Evolutionary conservation across 1,139 yeast genomes (phyloP).

Genomic region (Pichia sp.): DNA sequence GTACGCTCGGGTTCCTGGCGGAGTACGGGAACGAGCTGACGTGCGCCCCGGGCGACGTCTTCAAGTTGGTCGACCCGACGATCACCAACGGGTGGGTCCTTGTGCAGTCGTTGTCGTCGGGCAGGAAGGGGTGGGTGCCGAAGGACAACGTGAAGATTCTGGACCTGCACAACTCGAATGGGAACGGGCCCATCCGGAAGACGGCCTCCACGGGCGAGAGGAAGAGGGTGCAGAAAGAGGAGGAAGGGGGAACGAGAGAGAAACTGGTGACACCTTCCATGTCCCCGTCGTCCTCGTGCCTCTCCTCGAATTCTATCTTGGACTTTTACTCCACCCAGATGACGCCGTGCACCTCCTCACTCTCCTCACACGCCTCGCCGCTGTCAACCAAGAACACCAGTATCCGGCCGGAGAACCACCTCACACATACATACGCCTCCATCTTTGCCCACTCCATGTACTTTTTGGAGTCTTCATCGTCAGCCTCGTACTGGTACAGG

Average conservation of each 20-base stretch:
- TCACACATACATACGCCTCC: slow-evolving; percentile 26
- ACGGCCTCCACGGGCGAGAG: neutral
- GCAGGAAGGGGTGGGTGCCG: slow-evolving; percentile 59
- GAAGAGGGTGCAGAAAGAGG: neutral
- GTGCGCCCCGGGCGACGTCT: slow-evolving; percentile 50
- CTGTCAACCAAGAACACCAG: neutral
- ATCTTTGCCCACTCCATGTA: slow-evolving; percentile 59
- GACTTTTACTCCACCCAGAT: slow-evolving; percentile 5
- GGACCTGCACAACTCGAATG: slow-evolving; percentile 24
- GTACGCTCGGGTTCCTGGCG: slow-evolving; percentile 47
- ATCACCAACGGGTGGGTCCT: slow-evolving; percentile 54
- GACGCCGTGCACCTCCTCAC: neutral
- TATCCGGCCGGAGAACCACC: neutral
- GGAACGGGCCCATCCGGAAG: neutral
- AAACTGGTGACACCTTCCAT: neutral
- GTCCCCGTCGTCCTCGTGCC: neutral
- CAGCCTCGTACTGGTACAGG: slow-evolving; percentile 48
- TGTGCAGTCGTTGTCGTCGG: slow-evolving; percentile 57
- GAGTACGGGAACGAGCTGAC: slow-evolving; percentile 51
- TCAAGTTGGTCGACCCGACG: slow-evolving; percentile 39
- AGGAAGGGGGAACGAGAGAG: neutral
- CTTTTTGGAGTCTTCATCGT: slow-evolving; percentile 45
- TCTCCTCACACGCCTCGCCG: neutral
- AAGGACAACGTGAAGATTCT: slow-evolving; percentile 49
- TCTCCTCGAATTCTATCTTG: slow-evolving; percentile 1